Conservation (phyloP, 768 basidiomycete genomes). For the Galerina marginata region DNA sequence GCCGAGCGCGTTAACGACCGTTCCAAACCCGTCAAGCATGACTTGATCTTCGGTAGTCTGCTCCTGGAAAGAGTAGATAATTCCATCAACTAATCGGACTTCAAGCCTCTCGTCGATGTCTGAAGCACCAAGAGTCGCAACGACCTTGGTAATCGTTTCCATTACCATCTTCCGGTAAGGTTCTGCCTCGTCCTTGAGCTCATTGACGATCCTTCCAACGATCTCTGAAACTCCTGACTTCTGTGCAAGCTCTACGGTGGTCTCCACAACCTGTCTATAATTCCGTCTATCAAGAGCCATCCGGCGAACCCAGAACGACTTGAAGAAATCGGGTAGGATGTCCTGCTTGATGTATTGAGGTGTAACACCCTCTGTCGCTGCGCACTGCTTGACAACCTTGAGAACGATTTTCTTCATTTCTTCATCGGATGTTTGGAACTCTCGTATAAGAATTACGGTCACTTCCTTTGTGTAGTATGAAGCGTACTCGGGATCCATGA, state of each 20-base stretch:
- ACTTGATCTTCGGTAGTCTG: conserved; percentile 99
- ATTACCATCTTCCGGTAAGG: conserved; percentile 99
- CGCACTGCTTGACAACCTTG: conserved; percentile 99
- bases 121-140: conserved; percentile 92
- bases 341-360: conserved; percentile 96
- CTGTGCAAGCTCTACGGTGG: conserved; percentile 96
- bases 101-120: conserved; percentile 97
- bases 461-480: conserved; percentile 99
- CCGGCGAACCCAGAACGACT: conserved; percentile 96
- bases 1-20: conserved; percentile 95
- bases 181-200: conserved; percentile 89
- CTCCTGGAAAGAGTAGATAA: conserved; percentile 99
- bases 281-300: conserved; percentile 98
- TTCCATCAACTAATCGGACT: conserved; percentile 93
- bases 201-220: conserved; percentile 86
- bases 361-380: conserved; percentile 97
- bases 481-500: conserved; percentile 99
- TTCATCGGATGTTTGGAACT: conserved; percentile 99
- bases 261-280: conserved; percentile 97
- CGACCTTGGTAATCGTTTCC: conserved; percentile 99
- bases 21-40: conserved; percentile 98
- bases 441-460: conserved; percentile 94
- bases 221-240: conserved; percentile 98
- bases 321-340: conserved; percentile 99
- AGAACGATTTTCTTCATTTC: conserved; percentile 99